Percentiles rank a stretch among this genome's conserved stretches.
phyloP scores from a whole-genome alignment of 208 protist species.

The Porcisia deanei region DNA sequence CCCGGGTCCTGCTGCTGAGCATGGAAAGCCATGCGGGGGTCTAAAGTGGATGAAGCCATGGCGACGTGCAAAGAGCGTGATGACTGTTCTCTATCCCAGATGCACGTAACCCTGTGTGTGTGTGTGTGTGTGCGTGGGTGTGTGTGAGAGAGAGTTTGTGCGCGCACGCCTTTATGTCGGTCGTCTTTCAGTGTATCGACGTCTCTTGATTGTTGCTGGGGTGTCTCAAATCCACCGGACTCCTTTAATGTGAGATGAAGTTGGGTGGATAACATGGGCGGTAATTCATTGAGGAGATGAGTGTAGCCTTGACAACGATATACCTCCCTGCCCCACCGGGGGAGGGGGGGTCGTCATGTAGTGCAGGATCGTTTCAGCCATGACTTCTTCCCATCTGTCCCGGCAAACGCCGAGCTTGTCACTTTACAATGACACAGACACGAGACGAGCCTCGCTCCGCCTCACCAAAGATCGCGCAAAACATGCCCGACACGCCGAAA shows the following conservation, averaged over 20 bases:
- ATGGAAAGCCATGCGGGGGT: slow-evolving; percentile 78
- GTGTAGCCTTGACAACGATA: too few species aligned
- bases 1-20: slow-evolving; percentile 72
- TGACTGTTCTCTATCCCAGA: slow-evolving; percentile 1
- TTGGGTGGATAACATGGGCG: neutral
- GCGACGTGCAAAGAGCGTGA: neutral
- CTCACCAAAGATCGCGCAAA: too few species aligned
- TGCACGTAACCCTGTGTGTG: neutral
- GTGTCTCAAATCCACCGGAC: neutral
- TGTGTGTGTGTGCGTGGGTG: neutral
- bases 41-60: slow-evolving; percentile 77
- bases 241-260: neutral
- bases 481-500: too few species aligned
- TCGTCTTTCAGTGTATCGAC: neutral
- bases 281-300: neutral
- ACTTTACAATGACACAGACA: too few species aligned
- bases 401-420: too few species aligned
- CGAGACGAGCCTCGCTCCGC: too few species aligned
- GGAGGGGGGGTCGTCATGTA: too few species aligned
- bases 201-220: neutral
- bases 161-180: neutral
- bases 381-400: too few species aligned
- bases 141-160: neutral
- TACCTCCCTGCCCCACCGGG: too few species aligned
- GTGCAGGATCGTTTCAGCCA: too few species aligned